These are phyloP conservation scores for Fonsecaea monophora DNA, from an alignment of 2,329 filamentous ascomycete genomes.

Conservation along the genomic window DNA sequence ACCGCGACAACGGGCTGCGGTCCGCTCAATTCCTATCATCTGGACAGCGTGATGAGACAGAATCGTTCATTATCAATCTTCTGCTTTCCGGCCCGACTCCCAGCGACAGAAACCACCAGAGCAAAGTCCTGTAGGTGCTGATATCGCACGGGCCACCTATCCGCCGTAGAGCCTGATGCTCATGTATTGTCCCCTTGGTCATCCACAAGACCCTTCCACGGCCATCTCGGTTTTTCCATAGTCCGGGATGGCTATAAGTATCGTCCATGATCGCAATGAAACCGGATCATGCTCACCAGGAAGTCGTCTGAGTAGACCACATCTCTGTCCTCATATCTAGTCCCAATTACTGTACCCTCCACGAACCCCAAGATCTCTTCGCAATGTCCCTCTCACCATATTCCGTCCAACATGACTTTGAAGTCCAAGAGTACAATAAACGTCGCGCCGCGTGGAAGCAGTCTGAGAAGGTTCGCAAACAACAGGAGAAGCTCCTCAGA, in stretches of 20 bases:
- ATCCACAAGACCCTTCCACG: not conserved
- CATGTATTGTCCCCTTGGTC: not conserved
- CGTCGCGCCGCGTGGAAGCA: conserved; percentile 25
- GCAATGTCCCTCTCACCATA: conserved; percentile 33
- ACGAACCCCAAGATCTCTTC: not conserved
- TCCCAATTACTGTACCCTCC: not conserved
- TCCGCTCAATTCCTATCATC: not conserved
- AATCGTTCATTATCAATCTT: not conserved
- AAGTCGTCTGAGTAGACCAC: not conserved
- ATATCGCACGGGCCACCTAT: not conserved
- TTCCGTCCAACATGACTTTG: conserved; percentile 34
- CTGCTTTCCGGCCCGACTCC: not conserved
- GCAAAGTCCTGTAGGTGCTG: not conserved
- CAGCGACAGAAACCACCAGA: not conserved
- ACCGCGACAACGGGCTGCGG: no score
- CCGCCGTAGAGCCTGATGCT: not conserved
- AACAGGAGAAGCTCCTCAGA: conserved; percentile 19
- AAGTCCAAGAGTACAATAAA: conserved; percentile 36
- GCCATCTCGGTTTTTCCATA: not conserved
- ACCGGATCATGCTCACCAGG: not conserved
- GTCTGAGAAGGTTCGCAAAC: conserved; percentile 25
- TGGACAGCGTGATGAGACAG: not conserved
- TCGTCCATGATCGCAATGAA: not conserved
- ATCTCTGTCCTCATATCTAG: not conserved
- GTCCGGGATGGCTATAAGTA: not conserved